phyloP scores from a whole-genome alignment of 2,329 filamentous ascomycete genomes.

The Trichoderma sp. region DNA sequence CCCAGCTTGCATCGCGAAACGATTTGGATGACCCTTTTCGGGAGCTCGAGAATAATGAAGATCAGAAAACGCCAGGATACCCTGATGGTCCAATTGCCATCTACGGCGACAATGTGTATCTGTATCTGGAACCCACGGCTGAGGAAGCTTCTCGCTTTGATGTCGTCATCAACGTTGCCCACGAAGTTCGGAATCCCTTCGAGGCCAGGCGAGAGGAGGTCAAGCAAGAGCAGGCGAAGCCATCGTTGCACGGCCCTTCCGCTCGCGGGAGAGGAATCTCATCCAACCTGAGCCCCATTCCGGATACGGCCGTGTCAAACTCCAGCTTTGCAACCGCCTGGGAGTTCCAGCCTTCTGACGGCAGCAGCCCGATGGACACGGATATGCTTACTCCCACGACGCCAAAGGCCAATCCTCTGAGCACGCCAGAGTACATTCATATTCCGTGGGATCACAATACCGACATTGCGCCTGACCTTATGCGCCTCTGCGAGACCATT shows the following conservation, averaged over 20 bases:
- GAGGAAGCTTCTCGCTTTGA: constrained; percentile 78
- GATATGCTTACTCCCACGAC: constrained; percentile 52
- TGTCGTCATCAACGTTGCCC: constrained; percentile 81
- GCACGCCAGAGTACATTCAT: constrained; percentile 79
- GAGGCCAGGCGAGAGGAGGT: constrained; percentile 40
- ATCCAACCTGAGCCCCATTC: constrained; percentile 42
- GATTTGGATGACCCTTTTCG: constrained; percentile 57
- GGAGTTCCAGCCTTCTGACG: constrained; percentile 53
- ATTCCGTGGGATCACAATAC: constrained; percentile 89
- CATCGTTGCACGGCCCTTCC: constrained; percentile 19
- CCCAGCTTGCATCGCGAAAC: constrained; percentile 63
- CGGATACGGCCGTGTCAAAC: constrained; percentile 60
- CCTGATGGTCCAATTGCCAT: constrained; percentile 81
- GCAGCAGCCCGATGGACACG: constrained; percentile 43
- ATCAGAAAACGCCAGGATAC: constrained; percentile 80
- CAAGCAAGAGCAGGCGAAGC: constrained; percentile 33
- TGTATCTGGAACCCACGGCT: constrained; percentile 78
- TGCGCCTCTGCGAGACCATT: constrained; percentile 74
- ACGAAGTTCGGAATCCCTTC: constrained; percentile 80
- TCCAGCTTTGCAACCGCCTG: constrained; percentile 64
- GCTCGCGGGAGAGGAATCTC: constrained; percentile 15
- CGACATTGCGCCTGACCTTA: constrained; percentile 76
- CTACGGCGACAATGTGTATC: constrained; percentile 74
- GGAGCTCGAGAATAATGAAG: constrained; percentile 72
- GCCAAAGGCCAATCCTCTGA: constrained; percentile 54